Conservation (phyloP, 176 grass and related monocot genomes). For the Cocos nucifera region DNA sequence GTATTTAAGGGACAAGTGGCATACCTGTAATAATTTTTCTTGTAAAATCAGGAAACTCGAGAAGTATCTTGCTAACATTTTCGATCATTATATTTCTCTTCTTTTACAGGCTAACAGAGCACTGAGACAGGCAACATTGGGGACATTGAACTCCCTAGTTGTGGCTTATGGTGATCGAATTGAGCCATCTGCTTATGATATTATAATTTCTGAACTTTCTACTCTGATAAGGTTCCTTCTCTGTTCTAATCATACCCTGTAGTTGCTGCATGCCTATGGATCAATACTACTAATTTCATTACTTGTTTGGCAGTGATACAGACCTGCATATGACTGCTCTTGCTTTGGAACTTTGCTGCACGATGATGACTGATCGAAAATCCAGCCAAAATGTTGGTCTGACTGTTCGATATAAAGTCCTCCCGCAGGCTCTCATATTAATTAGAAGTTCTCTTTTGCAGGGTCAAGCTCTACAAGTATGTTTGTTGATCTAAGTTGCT, state of each 20-base stretch:
- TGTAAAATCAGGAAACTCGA: no score
- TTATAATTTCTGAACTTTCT: constrained; percentile 76
- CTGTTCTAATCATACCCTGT: background rate
- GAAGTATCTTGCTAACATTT: no score
- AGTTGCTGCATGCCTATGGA: background rate
- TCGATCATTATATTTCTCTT: constrained; percentile 1
- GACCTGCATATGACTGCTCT: constrained; percentile 92
- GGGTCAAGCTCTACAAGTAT: constrained; percentile 81
- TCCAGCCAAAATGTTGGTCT: constrained; percentile 72
- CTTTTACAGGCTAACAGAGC: constrained; percentile 68
- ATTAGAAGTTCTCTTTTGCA: constrained; percentile 86
- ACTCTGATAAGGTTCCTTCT: constrained; percentile 66
- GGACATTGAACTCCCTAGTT: constrained; percentile 69
- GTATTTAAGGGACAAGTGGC: no score
- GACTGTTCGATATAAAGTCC: constrained; percentile 66
- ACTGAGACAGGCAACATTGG: constrained; percentile 73
- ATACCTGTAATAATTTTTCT: no score
- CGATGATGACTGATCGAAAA: constrained; percentile 70
- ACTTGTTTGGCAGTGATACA: constrained; percentile 48
- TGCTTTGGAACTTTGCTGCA: constrained; percentile 86
- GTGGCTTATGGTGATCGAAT: constrained; percentile 81
- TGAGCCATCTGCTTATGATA: constrained; percentile 68
- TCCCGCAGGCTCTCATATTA: constrained; percentile 78
- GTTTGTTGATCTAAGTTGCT: background rate
- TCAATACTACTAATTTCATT: constrained; percentile 7